Evolutionary conservation across 2,329 filamentous ascomycete genomes (phyloP).

Genomic region (Drechslerella coelobrocha): DNA sequence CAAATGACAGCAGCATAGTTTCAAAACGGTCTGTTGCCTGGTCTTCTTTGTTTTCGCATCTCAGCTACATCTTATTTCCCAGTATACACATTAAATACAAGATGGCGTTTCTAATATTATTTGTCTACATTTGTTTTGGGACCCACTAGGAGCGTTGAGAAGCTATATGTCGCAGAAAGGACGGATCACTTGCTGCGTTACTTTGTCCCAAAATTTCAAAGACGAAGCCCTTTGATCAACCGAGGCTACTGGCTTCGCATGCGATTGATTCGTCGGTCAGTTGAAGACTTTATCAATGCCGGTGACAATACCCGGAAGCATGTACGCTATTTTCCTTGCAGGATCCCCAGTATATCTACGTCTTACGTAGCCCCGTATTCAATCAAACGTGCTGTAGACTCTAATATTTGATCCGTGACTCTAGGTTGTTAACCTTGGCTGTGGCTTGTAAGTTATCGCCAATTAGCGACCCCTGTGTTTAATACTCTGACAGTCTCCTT

Average conservation of each 20-base stretch:
- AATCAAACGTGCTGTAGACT: background rate
- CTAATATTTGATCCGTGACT: too few relatives aligned
- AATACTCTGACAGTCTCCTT: background rate
- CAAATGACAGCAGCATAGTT: constrained; percentile 89
- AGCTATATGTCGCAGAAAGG: constrained; percentile 71
- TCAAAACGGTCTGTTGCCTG: constrained; percentile 69
- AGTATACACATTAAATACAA: background rate
- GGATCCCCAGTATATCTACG: background rate
- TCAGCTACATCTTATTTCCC: background rate
- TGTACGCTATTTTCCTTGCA: constrained; percentile 14
- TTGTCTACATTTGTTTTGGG: background rate
- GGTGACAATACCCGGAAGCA: constrained; percentile 61
- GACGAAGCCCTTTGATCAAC: constrained; percentile 87
- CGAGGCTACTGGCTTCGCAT: constrained; percentile 87
- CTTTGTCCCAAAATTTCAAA: constrained; percentile 83
- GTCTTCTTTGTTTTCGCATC: background rate
- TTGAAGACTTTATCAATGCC: constrained; percentile 74
- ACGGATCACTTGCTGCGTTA: constrained; percentile 85
- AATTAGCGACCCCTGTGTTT: background rate
- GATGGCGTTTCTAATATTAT: background rate
- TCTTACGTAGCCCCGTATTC: background rate
- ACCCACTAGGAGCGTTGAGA: constrained; percentile 73
- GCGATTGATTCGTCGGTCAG: constrained; percentile 77
- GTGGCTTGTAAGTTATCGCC: constrained; percentile 76
- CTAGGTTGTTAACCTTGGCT: constrained; percentile 80